These are phyloP conservation scores for Bretschneidera sinensis DNA, from an alignment of 345 rosid species.

Conservation along the genomic window DNA sequence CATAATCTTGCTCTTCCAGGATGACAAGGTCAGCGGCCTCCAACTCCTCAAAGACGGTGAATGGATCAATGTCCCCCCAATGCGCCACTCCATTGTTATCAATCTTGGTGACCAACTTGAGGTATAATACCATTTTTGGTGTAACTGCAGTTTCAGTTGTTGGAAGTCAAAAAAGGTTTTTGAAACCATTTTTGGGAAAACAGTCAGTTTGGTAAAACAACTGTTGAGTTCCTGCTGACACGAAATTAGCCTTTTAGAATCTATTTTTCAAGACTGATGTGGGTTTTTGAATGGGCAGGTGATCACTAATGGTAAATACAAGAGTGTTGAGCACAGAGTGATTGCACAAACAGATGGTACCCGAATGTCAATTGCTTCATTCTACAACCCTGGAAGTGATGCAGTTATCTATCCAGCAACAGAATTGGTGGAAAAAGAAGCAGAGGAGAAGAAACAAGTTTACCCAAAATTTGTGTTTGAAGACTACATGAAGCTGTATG, in stretches of 20 bases:
- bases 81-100: constrained; percentile 86
- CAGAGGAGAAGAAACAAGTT: constrained; percentile 26
- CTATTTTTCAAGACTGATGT: too few relatives aligned
- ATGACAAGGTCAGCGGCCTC: constrained; percentile 82
- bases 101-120: constrained; percentile 95
- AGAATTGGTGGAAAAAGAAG: constrained; percentile 48
- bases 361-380: constrained; percentile 88
- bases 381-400: constrained; percentile 88
- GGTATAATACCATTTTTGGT: too few relatives aligned
- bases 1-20: constrained; percentile 84
- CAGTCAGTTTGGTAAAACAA: too few relatives aligned
- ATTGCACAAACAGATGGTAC: constrained; percentile 68
- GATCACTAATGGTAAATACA: constrained; percentile 88
- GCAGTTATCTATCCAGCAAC: constrained; percentile 85
- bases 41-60: constrained; percentile 86
- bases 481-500: constrained; percentile 86
- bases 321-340: constrained; percentile 85
- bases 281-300: constrained; percentile 42
- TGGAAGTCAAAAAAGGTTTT: too few relatives aligned
- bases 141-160: too few relatives aligned
- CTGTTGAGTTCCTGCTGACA: too few relatives aligned
- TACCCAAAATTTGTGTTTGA: constrained; percentile 85
- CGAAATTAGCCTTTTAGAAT: too few relatives aligned
- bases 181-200: too few relatives aligned
- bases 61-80: constrained; percentile 92